A percentile compares a stretch with the other conserved stretches of the same genome.
These are phyloP conservation scores for Corylus avellana DNA, from an alignment of 306 rosid species.

Conservation along the genomic window DNA sequence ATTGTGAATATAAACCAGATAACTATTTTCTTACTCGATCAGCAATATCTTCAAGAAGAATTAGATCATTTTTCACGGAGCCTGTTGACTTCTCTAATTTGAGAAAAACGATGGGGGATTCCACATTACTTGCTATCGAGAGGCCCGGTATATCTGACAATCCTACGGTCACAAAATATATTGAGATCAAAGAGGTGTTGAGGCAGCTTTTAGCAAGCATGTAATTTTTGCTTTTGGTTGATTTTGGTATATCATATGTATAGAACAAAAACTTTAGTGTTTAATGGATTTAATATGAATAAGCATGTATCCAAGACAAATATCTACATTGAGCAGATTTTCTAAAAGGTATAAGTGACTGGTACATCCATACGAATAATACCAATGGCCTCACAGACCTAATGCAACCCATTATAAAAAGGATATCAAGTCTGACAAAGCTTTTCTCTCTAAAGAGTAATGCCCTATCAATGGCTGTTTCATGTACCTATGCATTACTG, in stretches of 20 bases:
- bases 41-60: constrained; percentile 70
- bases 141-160: constrained; percentile 63
- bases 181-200: constrained; percentile 13
- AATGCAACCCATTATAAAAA: not conserved
- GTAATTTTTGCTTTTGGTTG: not conserved
- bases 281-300: not conserved
- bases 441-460: not conserved
- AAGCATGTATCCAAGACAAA: not conserved
- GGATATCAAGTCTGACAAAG: not conserved
- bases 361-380: not conserved
- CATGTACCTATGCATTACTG: constrained; percentile 2
- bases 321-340: not conserved
- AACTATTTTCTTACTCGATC: constrained; percentile 55
- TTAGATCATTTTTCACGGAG: constrained; percentile 57
- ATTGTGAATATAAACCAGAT: constrained; percentile 1
- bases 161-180: constrained; percentile 54
- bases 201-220: not conserved
- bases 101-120: constrained; percentile 88
- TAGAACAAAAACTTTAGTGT: not conserved
- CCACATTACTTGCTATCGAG: constrained; percentile 67
- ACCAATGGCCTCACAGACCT: not conserved
- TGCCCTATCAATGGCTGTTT: not conserved
- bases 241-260: not conserved
- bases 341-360: not conserved
- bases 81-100: constrained; percentile 70